phyloP scores from a whole-genome alignment of 129 eudicot species.

The Kitagawia praeruptora region DNA sequence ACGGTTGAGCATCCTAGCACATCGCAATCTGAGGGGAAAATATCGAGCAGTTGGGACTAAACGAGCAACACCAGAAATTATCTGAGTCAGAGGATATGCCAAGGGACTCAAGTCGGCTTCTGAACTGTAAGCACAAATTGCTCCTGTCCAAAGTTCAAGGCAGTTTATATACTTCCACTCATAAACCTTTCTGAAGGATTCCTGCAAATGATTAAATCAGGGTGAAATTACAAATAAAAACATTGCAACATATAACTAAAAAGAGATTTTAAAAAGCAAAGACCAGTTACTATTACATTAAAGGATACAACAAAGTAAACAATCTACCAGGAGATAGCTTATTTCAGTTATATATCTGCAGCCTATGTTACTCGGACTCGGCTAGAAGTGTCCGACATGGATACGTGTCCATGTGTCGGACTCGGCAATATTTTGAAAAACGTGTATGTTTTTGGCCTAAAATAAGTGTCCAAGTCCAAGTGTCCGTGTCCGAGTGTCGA shows the following conservation, averaged over 20 bases:
- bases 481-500: no score
- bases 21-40: slow-evolving; percentile 82
- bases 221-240: background rate
- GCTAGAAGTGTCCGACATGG: no score
- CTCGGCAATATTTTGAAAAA: no score
- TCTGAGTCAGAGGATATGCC: slow-evolving; percentile 92
- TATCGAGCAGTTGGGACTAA: slow-evolving; percentile 87
- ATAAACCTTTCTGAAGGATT: slow-evolving; percentile 64
- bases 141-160: slow-evolving; percentile 95
- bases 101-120: slow-evolving; percentile 79
- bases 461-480: no score
- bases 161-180: slow-evolving; percentile 94
- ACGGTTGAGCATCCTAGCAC: slow-evolving; percentile 85
- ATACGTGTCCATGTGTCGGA: no score
- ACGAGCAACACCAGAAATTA: slow-evolving; percentile 73
- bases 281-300: background rate
- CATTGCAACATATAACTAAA: background rate
- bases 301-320: background rate
- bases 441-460: no score
- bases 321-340: background rate
- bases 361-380: no score
- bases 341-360: background rate
- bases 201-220: slow-evolving; percentile 19
- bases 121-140: slow-evolving; percentile 67
- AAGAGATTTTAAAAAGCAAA: background rate